phyloP scores from a whole-genome alignment of 176 grass and related monocot genomes.

The Cocos nucifera region DNA sequence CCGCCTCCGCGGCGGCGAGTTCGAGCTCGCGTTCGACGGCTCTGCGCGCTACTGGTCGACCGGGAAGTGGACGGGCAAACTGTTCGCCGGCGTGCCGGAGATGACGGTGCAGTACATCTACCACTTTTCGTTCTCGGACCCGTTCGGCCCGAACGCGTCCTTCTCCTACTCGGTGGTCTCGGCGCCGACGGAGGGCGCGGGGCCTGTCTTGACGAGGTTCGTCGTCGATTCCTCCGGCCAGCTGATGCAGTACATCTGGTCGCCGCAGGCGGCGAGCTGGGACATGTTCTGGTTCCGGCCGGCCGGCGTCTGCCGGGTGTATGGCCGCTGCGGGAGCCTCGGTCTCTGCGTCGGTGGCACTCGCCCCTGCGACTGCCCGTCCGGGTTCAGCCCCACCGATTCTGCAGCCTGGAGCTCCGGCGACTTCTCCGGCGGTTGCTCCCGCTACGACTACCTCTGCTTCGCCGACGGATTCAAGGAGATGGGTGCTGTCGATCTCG shows the following conservation, averaged over 20 bases:
- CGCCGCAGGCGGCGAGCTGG: conserved; percentile 5
- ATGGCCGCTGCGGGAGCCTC: conserved; percentile 6
- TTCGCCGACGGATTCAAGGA: background rate
- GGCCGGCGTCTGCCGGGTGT: background rate
- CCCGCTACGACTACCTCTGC: background rate
- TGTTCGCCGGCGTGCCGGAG: conserved; percentile 3
- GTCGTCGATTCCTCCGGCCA: background rate
- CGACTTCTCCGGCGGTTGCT: too few relatives aligned
- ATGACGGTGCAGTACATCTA: conserved; percentile 6
- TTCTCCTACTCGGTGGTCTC: conserved; percentile 1
- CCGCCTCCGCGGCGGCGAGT: background rate
- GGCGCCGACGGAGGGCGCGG: background rate
- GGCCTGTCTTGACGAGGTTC: background rate
- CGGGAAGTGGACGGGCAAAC: conserved; percentile 1
- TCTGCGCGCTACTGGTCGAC: background rate
- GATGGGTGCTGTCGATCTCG: background rate
- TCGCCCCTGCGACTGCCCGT: too few relatives aligned
- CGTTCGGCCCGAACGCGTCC: conserved; percentile 4
- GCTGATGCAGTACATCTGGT: conserved; percentile 6
- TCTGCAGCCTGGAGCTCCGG: too few relatives aligned
- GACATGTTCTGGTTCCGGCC: conserved; percentile 1
- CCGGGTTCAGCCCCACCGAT: too few relatives aligned
- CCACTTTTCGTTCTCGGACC: background rate
- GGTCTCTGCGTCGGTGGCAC: background rate
- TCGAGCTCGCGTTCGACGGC: background rate